Conservation (phyloP, 106 monocot genomes). For the Dioscorea dumetorum region DNA sequence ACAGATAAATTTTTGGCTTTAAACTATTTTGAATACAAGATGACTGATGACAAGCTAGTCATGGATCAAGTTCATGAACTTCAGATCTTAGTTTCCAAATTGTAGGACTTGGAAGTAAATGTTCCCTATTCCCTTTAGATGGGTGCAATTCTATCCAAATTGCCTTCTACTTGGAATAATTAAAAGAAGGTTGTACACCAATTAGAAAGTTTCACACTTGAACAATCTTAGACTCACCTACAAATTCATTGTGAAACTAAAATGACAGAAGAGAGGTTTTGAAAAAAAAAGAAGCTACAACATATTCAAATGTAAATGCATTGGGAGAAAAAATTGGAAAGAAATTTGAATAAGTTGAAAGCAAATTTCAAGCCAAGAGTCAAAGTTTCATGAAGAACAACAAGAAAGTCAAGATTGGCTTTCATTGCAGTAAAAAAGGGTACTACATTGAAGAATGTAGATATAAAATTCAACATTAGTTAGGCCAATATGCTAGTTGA, state of each 20-base stretch:
- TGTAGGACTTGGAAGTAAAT: neutral
- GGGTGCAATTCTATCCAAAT: neutral
- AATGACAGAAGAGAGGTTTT: neutral
- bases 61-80: constrained; percentile 3
- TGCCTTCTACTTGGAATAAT: no score
- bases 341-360: no score
- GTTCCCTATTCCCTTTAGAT: neutral
- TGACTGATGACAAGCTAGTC: neutral
- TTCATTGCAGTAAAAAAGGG: constrained; percentile 5
- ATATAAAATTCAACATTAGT: neutral
- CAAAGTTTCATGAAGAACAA: neutral
- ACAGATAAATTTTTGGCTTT: neutral
- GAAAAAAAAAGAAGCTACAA: neutral
- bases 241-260: no score
- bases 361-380: no score
- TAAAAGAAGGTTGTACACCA: neutral
- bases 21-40: neutral
- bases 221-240: neutral
- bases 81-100: neutral
- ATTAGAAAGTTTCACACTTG: neutral
- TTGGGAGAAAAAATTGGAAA: no score
- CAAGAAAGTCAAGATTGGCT: neutral
- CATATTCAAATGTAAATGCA: no score
- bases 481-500: constrained; percentile 3
- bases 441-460: neutral